A percentile compares a stretch with the other conserved stretches of the same genome.
phyloP scores from a whole-genome alignment of 345 rosid species.

The Populus ilicifolia region DNA sequence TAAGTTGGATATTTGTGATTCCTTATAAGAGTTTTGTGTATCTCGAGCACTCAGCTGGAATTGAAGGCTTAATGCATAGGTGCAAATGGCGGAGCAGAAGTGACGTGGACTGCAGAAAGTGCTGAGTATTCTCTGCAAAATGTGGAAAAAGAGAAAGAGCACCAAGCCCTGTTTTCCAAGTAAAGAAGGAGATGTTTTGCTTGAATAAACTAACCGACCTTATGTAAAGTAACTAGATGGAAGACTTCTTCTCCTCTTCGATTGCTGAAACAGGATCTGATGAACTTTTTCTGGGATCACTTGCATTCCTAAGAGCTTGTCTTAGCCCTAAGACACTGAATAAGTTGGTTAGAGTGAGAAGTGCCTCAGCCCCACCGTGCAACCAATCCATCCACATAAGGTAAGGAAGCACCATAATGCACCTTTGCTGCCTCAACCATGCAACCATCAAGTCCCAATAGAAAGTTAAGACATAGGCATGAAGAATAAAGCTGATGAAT shows the following conservation, averaged over 20 bases:
- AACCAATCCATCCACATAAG: conserved; percentile 79
- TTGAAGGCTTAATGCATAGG: background rate
- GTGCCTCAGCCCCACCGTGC: conserved; percentile 92
- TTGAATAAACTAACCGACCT: background rate
- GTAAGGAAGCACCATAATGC: conserved; percentile 77
- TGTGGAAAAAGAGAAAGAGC: background rate
- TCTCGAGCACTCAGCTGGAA: background rate
- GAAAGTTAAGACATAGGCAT: background rate
- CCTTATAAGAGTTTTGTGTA: background rate
- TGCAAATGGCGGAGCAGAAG: background rate
- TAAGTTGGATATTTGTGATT: background rate
- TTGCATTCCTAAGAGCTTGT: conserved; percentile 56
- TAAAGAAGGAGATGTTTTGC: background rate
- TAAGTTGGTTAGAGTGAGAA: conserved; percentile 76
- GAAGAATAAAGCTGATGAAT: background rate
- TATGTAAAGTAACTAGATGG: conserved; percentile 22
- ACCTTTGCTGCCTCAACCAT: conserved; percentile 63
- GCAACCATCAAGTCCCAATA: background rate
- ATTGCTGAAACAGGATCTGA: conserved; percentile 22
- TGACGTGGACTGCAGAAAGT: background rate
- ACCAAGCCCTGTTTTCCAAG: background rate
- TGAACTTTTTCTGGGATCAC: conserved; percentile 25
- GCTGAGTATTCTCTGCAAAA: background rate
- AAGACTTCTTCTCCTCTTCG: conserved; percentile 32
- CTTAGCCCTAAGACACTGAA: conserved; percentile 85